phyloP scores from a whole-genome alignment of 768 basidiomycete genomes.

The Podaxis mareebaensis region DNA sequence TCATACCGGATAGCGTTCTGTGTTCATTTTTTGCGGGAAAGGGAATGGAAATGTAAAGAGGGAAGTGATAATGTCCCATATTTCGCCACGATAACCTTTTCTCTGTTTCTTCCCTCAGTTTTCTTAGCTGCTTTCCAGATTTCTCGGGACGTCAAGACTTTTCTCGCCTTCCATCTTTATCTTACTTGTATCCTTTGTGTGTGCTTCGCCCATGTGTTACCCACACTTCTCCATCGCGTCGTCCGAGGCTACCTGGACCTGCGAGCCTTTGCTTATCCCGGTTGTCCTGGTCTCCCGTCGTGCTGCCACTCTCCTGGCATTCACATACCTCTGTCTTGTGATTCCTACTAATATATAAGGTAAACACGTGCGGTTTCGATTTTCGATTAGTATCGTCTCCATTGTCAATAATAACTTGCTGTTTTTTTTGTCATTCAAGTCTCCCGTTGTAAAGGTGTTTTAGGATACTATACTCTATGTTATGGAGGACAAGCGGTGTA shows the following conservation, averaged over 20 bases:
- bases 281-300: no score
- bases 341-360: not conserved
- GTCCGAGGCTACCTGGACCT: no score
- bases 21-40: not conserved
- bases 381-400: not conserved
- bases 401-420: not conserved
- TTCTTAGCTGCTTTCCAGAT: not conserved
- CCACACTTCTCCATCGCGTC: no score
- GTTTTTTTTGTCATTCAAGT: not conserved
- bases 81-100: not conserved
- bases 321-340: not conserved
- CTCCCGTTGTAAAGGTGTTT: not conserved
- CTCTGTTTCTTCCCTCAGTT: not conserved
- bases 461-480: not conserved
- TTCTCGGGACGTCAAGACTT: not conserved
- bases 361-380: not conserved
- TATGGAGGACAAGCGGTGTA: not conserved
- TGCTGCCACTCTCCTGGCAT: no score
- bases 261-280: no score
- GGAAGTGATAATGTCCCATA: not conserved
- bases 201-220: not conserved
- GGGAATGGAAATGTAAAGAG: not conserved
- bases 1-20: not conserved
- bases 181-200: constrained; percentile 9
- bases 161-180: not conserved